Evolutionary conservation across 805 yeast species (phyloP).

Genomic region (Yamadazyma phyllophila): DNA sequence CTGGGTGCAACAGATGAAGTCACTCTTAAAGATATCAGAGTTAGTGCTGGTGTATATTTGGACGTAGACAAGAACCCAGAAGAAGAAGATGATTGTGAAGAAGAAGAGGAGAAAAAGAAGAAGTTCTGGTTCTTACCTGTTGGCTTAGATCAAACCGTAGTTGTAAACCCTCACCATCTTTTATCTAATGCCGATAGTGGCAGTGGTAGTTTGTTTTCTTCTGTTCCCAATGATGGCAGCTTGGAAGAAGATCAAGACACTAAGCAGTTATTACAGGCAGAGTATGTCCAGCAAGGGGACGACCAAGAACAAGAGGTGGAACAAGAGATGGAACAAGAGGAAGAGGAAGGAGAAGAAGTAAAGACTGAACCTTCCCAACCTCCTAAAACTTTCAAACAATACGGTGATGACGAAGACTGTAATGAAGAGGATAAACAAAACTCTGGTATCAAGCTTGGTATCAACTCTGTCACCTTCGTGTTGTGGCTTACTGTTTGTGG

Average conservation of each 20-base stretch:
- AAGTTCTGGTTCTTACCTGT: constrained; percentile 20
- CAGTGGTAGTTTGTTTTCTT: constrained; percentile 5
- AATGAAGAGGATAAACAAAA: background rate
- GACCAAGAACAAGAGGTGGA: background rate
- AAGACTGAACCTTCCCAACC: background rate
- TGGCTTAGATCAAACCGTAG: constrained; percentile 3
- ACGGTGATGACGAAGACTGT: constrained; percentile 3
- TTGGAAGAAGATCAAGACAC: constrained; percentile 4
- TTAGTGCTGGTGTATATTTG: constrained; percentile 21
- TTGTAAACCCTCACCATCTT: constrained; percentile 11
- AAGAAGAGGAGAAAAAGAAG: constrained; percentile 8
- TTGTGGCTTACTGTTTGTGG: constrained; percentile 1
- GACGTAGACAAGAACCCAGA: constrained; percentile 11
- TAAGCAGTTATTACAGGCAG: background rate
- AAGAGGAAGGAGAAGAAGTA: background rate
- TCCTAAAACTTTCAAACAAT: constrained; percentile 4
- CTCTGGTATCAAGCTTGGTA: background rate
- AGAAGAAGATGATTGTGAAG: constrained; percentile 11
- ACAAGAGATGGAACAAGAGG: background rate
- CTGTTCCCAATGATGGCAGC: constrained; percentile 3
- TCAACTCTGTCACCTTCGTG: constrained; percentile 1
- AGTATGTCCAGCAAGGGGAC: background rate
- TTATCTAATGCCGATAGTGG: constrained; percentile 7
- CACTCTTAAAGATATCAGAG: constrained; percentile 5
- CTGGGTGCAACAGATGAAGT: background rate